These are phyloP conservation scores for Lipomyces spencermartinsiae DNA, from an alignment of 805 yeast species.

Conservation along the genomic window DNA sequence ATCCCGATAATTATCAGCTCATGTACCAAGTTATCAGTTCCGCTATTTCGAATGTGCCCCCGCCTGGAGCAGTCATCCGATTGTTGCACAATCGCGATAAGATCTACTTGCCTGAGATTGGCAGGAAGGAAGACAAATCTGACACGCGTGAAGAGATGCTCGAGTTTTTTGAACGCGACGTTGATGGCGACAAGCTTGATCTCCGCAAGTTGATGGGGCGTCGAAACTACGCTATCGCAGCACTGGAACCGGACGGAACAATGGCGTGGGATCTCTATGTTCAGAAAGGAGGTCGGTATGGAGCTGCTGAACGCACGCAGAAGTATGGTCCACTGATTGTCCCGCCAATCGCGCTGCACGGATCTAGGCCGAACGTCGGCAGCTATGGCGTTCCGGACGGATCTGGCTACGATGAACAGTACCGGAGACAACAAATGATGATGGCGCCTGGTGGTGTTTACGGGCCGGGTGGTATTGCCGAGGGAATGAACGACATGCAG, in stretches of 20 bases:
- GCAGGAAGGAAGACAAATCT: constrained; percentile 8
- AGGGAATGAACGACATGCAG: constrained; percentile 7
- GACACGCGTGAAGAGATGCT: constrained; percentile 39
- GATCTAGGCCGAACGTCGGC: not conserved
- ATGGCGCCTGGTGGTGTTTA: constrained; percentile 15
- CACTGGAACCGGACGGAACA: constrained; percentile 20
- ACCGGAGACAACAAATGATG: constrained; percentile 2
- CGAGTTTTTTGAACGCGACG: constrained; percentile 36
- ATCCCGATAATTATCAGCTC: constrained; percentile 70
- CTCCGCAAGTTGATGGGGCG: constrained; percentile 28
- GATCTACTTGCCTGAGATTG: constrained; percentile 46
- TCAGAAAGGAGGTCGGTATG: constrained; percentile 25
- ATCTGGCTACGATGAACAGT: not conserved
- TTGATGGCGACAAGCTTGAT: constrained; percentile 35
- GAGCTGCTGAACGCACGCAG: constrained; percentile 21
- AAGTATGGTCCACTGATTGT: constrained; percentile 35
- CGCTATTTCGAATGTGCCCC: constrained; percentile 92
- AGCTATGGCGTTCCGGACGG: constrained; percentile 1
- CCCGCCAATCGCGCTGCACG: constrained; percentile 17
- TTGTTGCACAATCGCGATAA: constrained; percentile 76
- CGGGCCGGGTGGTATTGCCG: constrained; percentile 12
- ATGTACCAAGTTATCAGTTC: constrained; percentile 67
- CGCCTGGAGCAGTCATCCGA: constrained; percentile 84
- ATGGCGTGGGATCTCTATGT: constrained; percentile 37
- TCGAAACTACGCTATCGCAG: constrained; percentile 33